phyloP scores from a whole-genome alignment of 2,329 filamentous ascomycete species.

The Colletotrichum gloeosporioides region DNA sequence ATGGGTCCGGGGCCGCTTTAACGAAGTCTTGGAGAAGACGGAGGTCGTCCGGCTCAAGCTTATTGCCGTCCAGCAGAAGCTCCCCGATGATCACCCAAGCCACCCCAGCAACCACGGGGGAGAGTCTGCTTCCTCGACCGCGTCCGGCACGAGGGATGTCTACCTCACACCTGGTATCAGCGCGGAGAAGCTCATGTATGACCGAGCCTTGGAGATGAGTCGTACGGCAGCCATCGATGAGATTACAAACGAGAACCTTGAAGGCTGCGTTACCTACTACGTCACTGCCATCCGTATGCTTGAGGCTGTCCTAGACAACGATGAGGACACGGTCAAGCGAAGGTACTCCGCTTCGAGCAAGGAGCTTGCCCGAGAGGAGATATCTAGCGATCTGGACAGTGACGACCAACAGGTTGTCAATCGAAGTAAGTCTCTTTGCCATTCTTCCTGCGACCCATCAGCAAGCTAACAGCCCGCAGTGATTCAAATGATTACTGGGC shows the following conservation, averaged over 20 bases:
- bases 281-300: constrained; percentile 93
- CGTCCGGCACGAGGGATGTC: constrained; percentile 78
- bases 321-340: constrained; percentile 61
- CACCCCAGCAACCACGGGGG: constrained; percentile 80
- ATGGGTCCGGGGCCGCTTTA: constrained; percentile 93
- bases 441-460: neutral
- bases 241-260: constrained; percentile 87
- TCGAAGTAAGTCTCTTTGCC: constrained; percentile 62
- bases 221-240: constrained; percentile 93
- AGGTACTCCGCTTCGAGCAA: constrained; percentile 42
- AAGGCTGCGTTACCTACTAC: constrained; percentile 90
- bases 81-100: constrained; percentile 84
- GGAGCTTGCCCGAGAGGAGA: constrained; percentile 46
- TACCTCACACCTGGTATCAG: constrained; percentile 87
- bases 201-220: constrained; percentile 96
- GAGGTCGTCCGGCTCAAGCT: constrained; percentile 92
- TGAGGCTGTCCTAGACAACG: constrained; percentile 89
- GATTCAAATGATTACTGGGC: constrained; percentile 66
- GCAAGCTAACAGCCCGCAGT: constrained; percentile 46
- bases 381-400: constrained; percentile 58
- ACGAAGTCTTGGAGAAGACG: constrained; percentile 95
- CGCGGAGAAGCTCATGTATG: constrained; percentile 97
- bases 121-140: constrained; percentile 61
- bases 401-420: constrained; percentile 77
- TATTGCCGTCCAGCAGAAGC: constrained; percentile 80